These are phyloP conservation scores for Kwoniella sp. DNA, from an alignment of 768 basidiomycete species.

Conservation along the genomic window DNA sequence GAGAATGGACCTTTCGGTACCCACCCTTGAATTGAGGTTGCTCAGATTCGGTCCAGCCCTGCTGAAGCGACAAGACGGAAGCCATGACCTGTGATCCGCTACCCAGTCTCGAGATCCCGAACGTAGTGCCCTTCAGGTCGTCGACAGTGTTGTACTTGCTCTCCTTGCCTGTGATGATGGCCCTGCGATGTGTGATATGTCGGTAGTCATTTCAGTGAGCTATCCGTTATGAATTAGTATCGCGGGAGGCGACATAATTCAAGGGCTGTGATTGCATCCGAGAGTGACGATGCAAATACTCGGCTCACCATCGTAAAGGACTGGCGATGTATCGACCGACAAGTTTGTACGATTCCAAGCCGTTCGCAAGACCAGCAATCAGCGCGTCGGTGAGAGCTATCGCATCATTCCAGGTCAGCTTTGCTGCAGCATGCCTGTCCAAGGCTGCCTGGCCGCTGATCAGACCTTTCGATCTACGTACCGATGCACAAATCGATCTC, in stretches of 20 bases:
- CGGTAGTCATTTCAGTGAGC: too few species aligned
- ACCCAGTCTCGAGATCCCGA: constrained; percentile 87
- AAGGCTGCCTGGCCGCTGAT: too few species aligned
- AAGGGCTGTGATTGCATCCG: too few species aligned
- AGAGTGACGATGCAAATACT: too few species aligned
- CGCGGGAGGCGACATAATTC: too few species aligned
- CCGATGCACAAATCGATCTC: constrained; percentile 52
- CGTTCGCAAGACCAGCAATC: constrained; percentile 89
- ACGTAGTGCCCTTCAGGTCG: constrained; percentile 75
- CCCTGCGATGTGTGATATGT: too few species aligned
- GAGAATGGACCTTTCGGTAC: too few species aligned
- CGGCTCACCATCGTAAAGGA: constrained; percentile 79
- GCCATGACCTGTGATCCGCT: constrained; percentile 67
- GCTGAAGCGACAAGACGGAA: constrained; percentile 85
- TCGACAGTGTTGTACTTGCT: constrained; percentile 70
- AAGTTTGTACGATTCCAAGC: constrained; percentile 82
- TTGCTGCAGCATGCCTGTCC: too few species aligned
- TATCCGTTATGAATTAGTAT: too few species aligned
- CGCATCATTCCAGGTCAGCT: too few species aligned
- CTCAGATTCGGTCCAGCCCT: constrained; percentile 69
- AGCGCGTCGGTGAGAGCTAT: constrained; percentile 84
- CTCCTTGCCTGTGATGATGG: constrained; percentile 82
- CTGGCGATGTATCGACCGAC: constrained; percentile 89
- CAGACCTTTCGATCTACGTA: too few species aligned
- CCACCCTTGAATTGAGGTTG: constrained; percentile 67